Evolutionary conservation across 2,329 filamentous ascomycete genomes (phyloP).

Genomic region (Aureobasidium uvarum): DNA sequence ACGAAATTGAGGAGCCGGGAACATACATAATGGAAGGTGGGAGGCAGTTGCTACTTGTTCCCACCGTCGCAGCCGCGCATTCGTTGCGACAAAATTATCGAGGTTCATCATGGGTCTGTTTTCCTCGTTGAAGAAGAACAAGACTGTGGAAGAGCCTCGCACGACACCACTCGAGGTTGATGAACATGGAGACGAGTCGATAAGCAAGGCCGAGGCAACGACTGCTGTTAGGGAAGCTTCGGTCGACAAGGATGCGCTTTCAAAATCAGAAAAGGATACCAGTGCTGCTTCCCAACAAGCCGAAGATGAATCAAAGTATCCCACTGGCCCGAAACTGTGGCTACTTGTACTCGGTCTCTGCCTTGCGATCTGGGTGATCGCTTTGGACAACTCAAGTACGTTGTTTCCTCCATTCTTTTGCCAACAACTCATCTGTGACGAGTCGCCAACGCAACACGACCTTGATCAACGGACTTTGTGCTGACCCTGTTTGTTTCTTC

Average conservation of each 20-base stretch:
- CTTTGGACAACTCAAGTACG: constrained; percentile 41
- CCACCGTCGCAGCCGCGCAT: not conserved
- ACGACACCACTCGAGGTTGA: not conserved
- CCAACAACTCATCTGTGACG: not conserved
- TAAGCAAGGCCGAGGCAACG: constrained; percentile 5
- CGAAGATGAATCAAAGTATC: constrained; percentile 42
- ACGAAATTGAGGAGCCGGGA: constrained; percentile 16
- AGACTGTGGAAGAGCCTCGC: not conserved
- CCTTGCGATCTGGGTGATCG: constrained; percentile 26
- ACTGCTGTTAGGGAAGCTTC: constrained; percentile 8
- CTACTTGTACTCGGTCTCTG: constrained; percentile 33
- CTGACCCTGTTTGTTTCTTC: not conserved
- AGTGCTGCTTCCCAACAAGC: not conserved
- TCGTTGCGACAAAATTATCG: not conserved
- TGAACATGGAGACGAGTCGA: not conserved
- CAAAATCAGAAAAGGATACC: not conserved
- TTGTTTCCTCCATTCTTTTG: not conserved
- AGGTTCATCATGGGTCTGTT: not conserved
- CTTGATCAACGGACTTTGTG: not conserved
- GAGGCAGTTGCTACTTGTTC: not conserved
- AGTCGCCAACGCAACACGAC: not conserved
- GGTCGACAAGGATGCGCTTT: not conserved
- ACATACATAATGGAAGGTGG: constrained; percentile 1
- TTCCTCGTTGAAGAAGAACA: not conserved
- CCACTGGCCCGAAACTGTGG: constrained; percentile 38